A percentile compares a stretch with the other conserved stretches of the same genome.
Conservation (phyloP, 306 rosid species). For the Vigna radiata region DNA sequence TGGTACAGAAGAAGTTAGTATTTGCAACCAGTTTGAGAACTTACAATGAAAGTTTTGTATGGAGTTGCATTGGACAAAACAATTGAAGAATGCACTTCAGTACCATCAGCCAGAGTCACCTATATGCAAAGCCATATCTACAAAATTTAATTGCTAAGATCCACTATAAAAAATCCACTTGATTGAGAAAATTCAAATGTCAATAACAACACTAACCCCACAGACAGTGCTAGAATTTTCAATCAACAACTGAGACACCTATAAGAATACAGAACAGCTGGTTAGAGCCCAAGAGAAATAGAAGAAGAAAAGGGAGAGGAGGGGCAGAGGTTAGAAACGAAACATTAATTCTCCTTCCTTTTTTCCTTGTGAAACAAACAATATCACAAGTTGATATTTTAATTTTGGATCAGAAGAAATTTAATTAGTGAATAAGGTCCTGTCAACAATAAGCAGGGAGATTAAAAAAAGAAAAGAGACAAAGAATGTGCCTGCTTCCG, state of each 20-base stretch:
- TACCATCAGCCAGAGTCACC: slow-evolving; percentile 88
- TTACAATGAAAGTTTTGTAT: slow-evolving; percentile 82
- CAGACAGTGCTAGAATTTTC: slow-evolving; percentile 67
- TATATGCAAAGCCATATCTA: slow-evolving; percentile 47
- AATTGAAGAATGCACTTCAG: slow-evolving; percentile 71
- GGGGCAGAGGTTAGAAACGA: slow-evolving; percentile 16
- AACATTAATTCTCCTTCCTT: slow-evolving; percentile 18
- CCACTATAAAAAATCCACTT: slow-evolving; percentile 43
- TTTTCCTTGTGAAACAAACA: background rate
- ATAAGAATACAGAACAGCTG: slow-evolving; percentile 27
- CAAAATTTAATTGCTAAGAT: slow-evolving; percentile 40
- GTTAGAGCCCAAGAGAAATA: slow-evolving; percentile 22
- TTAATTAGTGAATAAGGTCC: background rate
- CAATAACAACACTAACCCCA: slow-evolving; percentile 78
- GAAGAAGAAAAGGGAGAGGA: background rate
- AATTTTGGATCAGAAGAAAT: background rate
- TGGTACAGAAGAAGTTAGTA: slow-evolving; percentile 12
- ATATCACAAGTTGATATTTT: background rate
- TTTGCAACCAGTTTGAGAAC: slow-evolving; percentile 37
- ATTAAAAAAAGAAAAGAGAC: background rate
- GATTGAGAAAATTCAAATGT: slow-evolving; percentile 45
- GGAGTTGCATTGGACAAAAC: slow-evolving; percentile 97
- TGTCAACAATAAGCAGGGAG: background rate
- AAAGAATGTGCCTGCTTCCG: background rate
- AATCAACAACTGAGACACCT: slow-evolving; percentile 81